A percentile compares a stretch with the other conserved stretches of the same genome.
Evolutionary conservation across 371 early-diverging fungal genomes (phyloP).

Genomic region (Apophysomyces sp.): DNA sequence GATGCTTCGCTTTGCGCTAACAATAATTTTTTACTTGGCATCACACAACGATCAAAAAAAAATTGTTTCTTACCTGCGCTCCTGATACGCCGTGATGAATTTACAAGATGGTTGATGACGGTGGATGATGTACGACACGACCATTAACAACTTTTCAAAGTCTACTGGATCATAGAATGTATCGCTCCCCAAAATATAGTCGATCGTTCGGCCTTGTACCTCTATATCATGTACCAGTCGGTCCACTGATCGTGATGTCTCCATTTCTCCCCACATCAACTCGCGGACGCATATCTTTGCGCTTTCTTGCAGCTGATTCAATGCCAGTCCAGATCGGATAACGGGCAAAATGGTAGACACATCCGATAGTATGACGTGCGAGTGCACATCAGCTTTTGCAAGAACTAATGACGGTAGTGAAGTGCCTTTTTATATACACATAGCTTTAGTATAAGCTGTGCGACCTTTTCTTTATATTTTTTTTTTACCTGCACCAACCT

Average conservation of each 20-base stretch:
- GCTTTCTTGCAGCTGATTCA: constrained; percentile 25
- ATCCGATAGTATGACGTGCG: constrained; percentile 40
- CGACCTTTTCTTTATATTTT: background rate
- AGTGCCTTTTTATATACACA: constrained; percentile 27
- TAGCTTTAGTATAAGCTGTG: background rate
- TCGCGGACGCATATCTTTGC: constrained; percentile 16
- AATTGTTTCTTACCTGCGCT: constrained; percentile 27
- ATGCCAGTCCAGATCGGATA: constrained; percentile 27
- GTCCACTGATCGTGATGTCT: constrained; percentile 24
- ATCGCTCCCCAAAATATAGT: constrained; percentile 57
- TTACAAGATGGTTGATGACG: constrained; percentile 47
- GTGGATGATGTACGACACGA: constrained; percentile 46
- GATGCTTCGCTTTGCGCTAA: constrained; percentile 56
- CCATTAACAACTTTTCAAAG: constrained; percentile 52
- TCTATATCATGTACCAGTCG: constrained; percentile 23
- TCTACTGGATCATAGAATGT: constrained; percentile 64
- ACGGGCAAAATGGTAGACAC: constrained; percentile 40
- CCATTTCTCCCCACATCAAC: constrained; percentile 49
- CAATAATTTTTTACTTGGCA: background rate
- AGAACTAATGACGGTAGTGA: constrained; percentile 53
- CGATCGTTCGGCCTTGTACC: constrained; percentile 24
- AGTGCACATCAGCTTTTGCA: constrained; percentile 16
- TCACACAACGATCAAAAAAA: background rate
- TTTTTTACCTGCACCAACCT: constrained; percentile 6
- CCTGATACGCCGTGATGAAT: constrained; percentile 57